phyloP scores from a whole-genome alignment of 768 basidiomycete species.

The Tricholoma terreum region DNA sequence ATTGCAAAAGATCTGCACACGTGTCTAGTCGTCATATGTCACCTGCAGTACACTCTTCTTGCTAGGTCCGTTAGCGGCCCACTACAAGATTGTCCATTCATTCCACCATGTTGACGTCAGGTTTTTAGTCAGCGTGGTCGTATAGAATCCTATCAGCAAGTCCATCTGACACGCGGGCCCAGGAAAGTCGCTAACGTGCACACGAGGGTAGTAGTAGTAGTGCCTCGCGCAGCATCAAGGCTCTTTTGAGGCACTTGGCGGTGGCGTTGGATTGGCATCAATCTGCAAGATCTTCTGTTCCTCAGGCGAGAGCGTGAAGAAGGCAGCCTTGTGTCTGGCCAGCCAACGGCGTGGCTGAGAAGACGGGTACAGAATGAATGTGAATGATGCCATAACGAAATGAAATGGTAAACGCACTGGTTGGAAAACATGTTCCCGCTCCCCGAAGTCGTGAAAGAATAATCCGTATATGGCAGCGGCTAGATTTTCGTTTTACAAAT shows the following conservation, averaged over 20 bases:
- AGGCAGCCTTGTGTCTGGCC: conserved; percentile 41
- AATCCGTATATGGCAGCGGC: conserved; percentile 54
- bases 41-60: not conserved
- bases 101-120: too few relatives aligned
- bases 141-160: too few relatives aligned
- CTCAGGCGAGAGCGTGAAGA: conserved; percentile 58
- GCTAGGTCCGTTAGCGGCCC: too few relatives aligned
- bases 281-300: conserved; percentile 41
- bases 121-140: too few relatives aligned
- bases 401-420: conserved; percentile 41
- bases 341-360: conserved; percentile 59
- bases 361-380: not conserved
- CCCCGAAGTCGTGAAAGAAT: conserved; percentile 66
- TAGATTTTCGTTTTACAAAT: conserved; percentile 21
- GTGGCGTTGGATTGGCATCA: not conserved
- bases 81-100: not conserved
- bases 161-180: too few relatives aligned
- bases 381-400: not conserved
- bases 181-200: not conserved
- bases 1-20: not conserved
- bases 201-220: not conserved
- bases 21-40: not conserved
- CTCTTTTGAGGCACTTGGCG: not conserved
- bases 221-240: not conserved
- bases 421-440: conserved; percentile 68